Evolutionary conservation across 257 asterid species (phyloP).

Genomic region (Phtheirospermum japonicum): DNA sequence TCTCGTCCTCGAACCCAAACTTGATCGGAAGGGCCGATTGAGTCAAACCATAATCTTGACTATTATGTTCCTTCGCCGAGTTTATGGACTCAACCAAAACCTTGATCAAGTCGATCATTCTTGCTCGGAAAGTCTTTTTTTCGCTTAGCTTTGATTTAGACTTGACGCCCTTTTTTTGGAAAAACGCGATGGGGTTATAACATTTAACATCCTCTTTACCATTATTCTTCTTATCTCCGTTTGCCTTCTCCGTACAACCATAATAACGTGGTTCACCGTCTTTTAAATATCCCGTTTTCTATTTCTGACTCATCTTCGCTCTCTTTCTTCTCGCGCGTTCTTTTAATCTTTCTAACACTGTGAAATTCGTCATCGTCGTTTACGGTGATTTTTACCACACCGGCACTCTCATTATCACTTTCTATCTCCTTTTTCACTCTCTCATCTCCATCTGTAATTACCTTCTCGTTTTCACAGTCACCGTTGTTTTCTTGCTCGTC

Average conservation of each 20-base stretch:
- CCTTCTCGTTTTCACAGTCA: no score
- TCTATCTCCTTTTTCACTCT: neutral
- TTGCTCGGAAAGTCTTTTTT: constrained; percentile 10
- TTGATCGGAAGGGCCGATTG: constrained; percentile 34
- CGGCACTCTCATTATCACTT: neutral
- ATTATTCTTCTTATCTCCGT: no score
- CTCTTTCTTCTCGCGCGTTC: constrained; percentile 12
- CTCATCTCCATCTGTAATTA: neutral
- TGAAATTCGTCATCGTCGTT: neutral
- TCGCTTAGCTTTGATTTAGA: constrained; percentile 4
- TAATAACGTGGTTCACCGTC: no score
- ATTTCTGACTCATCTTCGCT: neutral
- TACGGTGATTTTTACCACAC: no score
- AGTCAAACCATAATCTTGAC: constrained; percentile 17
- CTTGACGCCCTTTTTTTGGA: constrained; percentile 11
- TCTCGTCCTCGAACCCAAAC: constrained; percentile 61
- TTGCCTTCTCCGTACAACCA: constrained; percentile 7
- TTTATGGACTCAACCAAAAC: constrained; percentile 43
- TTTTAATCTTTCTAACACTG: neutral
- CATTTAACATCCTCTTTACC: constrained; percentile 4
- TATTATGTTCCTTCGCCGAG: constrained; percentile 14
- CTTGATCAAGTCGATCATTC: constrained; percentile 33
- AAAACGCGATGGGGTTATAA: neutral
- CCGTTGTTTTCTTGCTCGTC: no score
- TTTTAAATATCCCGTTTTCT: neutral